Conservation (phyloP, 2,329 filamentous ascomycete species). For the Plectosphaerella sp. region DNA sequence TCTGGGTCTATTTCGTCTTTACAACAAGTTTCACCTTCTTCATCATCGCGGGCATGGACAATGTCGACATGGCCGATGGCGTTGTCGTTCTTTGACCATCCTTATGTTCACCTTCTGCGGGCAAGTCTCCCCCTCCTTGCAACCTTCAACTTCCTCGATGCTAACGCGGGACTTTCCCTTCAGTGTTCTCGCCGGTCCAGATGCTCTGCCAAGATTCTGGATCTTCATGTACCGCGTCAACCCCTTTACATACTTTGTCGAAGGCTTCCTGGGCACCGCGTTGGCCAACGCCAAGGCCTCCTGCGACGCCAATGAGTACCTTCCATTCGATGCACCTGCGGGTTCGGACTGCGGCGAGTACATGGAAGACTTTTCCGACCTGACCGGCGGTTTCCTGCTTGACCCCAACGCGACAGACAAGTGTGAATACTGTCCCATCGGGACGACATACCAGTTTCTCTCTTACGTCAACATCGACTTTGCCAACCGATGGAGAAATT, state of each 20-base stretch:
- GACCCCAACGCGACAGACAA: conserved; percentile 31
- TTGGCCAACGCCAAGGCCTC: conserved; percentile 55
- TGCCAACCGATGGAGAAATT: conserved; percentile 50
- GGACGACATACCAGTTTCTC: conserved; percentile 7
- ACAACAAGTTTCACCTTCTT: conserved; percentile 62
- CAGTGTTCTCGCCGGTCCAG: conserved; percentile 58
- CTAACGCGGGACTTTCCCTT: conserved; percentile 8
- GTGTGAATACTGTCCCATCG: conserved; percentile 7
- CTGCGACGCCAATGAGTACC: conserved; percentile 62
- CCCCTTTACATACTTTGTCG: conserved; percentile 70
- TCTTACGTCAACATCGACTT: conserved; percentile 35
- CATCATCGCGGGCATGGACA: conserved; percentile 58
- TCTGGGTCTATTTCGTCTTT: conserved; percentile 61
- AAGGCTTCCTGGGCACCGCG: conserved; percentile 59
- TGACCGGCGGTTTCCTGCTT: conserved; percentile 41
- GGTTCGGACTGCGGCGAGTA: conserved; percentile 53
- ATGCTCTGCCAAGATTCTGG: conserved; percentile 68
- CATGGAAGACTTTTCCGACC: conserved; percentile 39
- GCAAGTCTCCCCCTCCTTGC: not conserved
- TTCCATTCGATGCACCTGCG: conserved; percentile 54
- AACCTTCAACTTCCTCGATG: not conserved
- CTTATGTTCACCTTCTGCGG: conserved; percentile 58
- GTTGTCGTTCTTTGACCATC: conserved; percentile 62
- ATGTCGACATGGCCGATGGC: conserved; percentile 59
- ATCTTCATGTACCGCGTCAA: conserved; percentile 71